Base-by-base conservation (phyloP, 345 rosid genomes). In the Excoecaria agallocha region DNA sequence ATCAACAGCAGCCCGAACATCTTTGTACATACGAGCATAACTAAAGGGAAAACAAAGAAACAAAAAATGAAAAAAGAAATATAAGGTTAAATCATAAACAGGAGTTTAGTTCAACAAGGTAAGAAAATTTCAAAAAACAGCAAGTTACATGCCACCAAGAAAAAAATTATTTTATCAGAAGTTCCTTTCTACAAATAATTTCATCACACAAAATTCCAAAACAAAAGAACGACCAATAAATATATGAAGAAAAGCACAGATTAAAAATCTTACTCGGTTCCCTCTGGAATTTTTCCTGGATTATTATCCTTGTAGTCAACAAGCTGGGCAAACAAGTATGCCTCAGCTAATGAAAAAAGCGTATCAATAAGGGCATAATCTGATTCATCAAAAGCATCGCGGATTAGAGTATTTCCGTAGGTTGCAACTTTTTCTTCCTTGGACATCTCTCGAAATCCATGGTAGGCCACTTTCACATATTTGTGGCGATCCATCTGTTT, bases 341-440 rank as follows among this genome's bases (percentile, higher is more conserved):
- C 97, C 82, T 91, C 99, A 41, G 99, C 99, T 76, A 95, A 82
- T 39, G 98, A 95, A 80, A 95, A 95, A 24, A 91, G 98, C 43
- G 98, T 95, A 83, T 93, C 99, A 35, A 93, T 90, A 57, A 95
- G 92, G n/a, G 96, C 99, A 73, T 92, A 95, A 77, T 93, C 93
- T 9, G 99, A 98, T 84, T 91, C 98, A 70, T 95, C 99, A 76
- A 90, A 95, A 66, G 99, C 81, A 83, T 95, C 96, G 43, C 92
- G 91, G 81, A 89, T 72, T 41, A 95, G 84, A 72, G 98, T 91
- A 78, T 69, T 91, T 54, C 99, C 99, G 54, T 95, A 95, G 48
- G 89, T 81, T 65, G 80, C 89, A 78, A 90, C 89, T 91, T 95
- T 95, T 56, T 90, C 96, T 84, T 95, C 97, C 87, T 95, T 95